A percentile compares a stretch with the other conserved stretches of the same genome.
Evolutionary conservation across 148 eudicot species (phyloP).

Genomic region (Arctostaphylos glauca): DNA sequence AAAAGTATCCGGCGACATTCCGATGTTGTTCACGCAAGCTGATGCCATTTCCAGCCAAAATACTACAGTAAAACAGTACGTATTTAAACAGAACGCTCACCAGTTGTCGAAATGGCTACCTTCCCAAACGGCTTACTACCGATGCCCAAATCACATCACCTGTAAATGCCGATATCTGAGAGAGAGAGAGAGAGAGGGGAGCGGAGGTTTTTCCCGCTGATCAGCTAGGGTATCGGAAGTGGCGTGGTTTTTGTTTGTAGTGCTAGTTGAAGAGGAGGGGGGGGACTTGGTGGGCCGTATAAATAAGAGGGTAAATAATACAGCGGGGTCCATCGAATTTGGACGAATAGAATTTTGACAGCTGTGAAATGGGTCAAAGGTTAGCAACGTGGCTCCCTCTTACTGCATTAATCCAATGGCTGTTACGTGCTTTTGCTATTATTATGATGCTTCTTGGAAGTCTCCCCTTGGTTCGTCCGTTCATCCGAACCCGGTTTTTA

Average conservation of each 20-base stretch:
- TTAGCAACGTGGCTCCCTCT: slow-evolving; percentile 9
- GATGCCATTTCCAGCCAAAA: slow-evolving; percentile 64
- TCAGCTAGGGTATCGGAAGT: not conserved
- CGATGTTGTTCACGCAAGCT: slow-evolving; percentile 61
- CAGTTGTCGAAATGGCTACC: not conserved
- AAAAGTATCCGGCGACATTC: slow-evolving; percentile 41
- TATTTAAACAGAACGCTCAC: not conserved
- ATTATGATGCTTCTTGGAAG: slow-evolving; percentile 7
- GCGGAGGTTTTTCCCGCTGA: not conserved
- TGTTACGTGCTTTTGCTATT: not conserved
- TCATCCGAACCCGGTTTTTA: not conserved
- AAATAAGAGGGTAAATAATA: not conserved
- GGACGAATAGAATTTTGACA: not conserved
- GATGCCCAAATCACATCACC: slow-evolving; percentile 5
- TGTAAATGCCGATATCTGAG: slow-evolving; percentile 8
- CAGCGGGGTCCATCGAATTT: not conserved
- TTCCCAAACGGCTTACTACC: not conserved
- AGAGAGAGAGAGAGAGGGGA: not conserved
- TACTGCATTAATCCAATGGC: not conserved
- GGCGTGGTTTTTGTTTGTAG: not conserved
- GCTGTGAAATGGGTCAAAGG: slow-evolving; percentile 1
- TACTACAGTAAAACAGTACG: slow-evolving; percentile 13
- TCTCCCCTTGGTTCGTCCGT: not conserved
- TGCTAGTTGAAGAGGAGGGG: not conserved
- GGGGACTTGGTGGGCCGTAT: not conserved